phyloP scores from a whole-genome alignment of 805 yeast genomes.

The Nakazawaea siamensis region DNA sequence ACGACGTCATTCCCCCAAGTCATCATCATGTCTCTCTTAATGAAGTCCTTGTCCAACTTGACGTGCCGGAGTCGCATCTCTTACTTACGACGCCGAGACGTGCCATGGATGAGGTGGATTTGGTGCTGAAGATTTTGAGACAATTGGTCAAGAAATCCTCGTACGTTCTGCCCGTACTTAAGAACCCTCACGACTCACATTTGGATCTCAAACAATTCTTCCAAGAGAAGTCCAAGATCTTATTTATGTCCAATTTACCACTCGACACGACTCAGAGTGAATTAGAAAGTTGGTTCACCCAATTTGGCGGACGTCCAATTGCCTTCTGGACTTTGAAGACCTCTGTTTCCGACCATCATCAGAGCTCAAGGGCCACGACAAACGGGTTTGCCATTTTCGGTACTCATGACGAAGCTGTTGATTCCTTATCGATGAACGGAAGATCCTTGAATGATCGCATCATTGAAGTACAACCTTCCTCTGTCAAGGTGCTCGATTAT shows the following conservation, averaged over 20 bases:
- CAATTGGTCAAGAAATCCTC: constrained; percentile 41
- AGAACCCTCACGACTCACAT: constrained; percentile 70
- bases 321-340: constrained; percentile 79
- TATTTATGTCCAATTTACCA: constrained; percentile 75
- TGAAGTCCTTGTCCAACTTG: constrained; percentile 15
- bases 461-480: constrained; percentile 83
- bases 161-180: constrained; percentile 45
- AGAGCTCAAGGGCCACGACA: constrained; percentile 31
- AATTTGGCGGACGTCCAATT: constrained; percentile 76
- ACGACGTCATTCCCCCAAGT: constrained; percentile 14
- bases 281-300: constrained; percentile 85
- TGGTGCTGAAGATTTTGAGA: constrained; percentile 35
- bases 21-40: no score
- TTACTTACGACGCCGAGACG: constrained; percentile 27
- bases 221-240: constrained; percentile 67
- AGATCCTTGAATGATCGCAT: constrained; percentile 61
- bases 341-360: constrained; percentile 10
- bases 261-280: constrained; percentile 85
- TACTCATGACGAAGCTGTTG: constrained; percentile 80
- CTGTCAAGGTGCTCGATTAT: constrained; percentile 65
- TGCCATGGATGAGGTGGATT: constrained; percentile 35
- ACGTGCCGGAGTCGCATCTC: constrained; percentile 15
- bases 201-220: constrained; percentile 63
- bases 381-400: constrained; percentile 83
- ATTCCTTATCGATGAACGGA: constrained; percentile 74